Percentiles rank a stretch among this genome's conserved stretches.
Conservation (phyloP, 345 rosid species). For the Tarenaya hassleriana region DNA sequence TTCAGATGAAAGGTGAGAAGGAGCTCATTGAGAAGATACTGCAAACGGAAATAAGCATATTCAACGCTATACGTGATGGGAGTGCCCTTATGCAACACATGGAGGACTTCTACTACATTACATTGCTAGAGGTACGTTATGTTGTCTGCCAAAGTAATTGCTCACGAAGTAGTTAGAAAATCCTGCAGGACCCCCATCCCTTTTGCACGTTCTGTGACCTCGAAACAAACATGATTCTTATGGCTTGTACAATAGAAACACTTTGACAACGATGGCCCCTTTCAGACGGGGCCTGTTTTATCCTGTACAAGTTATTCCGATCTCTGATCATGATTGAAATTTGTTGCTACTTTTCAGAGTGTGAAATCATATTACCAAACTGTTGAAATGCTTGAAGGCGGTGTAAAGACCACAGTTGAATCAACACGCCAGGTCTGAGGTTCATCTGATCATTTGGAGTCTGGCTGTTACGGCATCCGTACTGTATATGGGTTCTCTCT, state of each 20-base stretch:
- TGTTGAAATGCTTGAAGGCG: slow-evolving; percentile 18
- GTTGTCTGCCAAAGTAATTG: background rate
- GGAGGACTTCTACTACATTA: slow-evolving; percentile 94
- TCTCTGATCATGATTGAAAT: background rate
- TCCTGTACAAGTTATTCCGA: background rate
- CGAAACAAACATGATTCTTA: background rate
- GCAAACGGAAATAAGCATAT: slow-evolving; percentile 87
- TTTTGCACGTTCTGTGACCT: background rate
- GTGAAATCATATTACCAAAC: slow-evolving; percentile 53
- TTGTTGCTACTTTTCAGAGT: slow-evolving; percentile 38
- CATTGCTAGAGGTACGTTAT: slow-evolving; percentile 70
- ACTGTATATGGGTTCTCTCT: slow-evolving; percentile 16
- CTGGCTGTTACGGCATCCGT: slow-evolving; percentile 12
- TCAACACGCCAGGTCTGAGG: slow-evolving; percentile 9
- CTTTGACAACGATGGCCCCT: background rate
- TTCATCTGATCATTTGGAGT: slow-evolving; percentile 2
- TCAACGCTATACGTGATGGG: slow-evolving; percentile 82
- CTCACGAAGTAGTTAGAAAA: slow-evolving; percentile 8
- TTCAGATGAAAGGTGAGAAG: slow-evolving; percentile 96
- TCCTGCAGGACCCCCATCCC: background rate
- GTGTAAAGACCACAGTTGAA: background rate
- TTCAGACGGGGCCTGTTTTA: background rate
- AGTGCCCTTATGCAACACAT: slow-evolving; percentile 97
- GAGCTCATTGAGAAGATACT: slow-evolving; percentile 80
- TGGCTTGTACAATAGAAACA: slow-evolving; percentile 6